Base-by-base conservation (phyloP, 495 filamentous ascomycete genomes). In the Corynascus novoguineensis region DNA sequence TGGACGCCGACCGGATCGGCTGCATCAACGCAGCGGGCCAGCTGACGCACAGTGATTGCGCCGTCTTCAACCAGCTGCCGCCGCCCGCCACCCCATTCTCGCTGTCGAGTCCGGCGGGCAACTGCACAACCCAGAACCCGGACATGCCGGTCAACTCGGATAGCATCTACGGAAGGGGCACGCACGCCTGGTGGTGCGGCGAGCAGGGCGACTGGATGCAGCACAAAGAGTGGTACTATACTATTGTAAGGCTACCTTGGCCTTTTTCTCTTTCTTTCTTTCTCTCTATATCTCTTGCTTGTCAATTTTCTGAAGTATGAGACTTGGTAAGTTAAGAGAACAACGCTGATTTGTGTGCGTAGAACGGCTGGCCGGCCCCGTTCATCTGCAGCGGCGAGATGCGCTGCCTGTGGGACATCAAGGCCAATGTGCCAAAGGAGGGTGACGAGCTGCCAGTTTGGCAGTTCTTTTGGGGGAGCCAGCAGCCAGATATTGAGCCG, bases 371-470 rank as follows among this genome's bases (percentile, higher is more conserved):
- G 40, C 60, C 59, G 2, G 55, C 64, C 48, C 58, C 71, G 3
- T 71, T 70, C 48, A 34, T 73, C 8, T 73, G 71, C 62, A 69
- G 64, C 57, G 68, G 67, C 2, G 63, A 72, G 22, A 29, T 61
- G 6, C 55, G 59, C 62, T 73, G 71, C 64, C 63, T 44, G 52
- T 72, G 67, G 38, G 71, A 73, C 40, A 59, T 69, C 25, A 12
- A 12, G 4, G 62, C 62, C 53, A 19, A 22, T 29, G 21, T 53
- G 21, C 63, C 66, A 14, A 14, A 12, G 6, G 48, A 55, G 3
- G 40, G 28, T 0, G 42, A 46, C 5, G 24, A 28, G n/a, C 24
- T 59, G 19, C 62, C 68, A 8, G 63, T 69, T 3, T 73, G 71
- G 71, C 59, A 65, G 48, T 73, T 53, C 53, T 51, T 61, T 17